Evolutionary conservation across 106 monocot species (phyloP).

Genomic region (Dioscorea alata): DNA sequence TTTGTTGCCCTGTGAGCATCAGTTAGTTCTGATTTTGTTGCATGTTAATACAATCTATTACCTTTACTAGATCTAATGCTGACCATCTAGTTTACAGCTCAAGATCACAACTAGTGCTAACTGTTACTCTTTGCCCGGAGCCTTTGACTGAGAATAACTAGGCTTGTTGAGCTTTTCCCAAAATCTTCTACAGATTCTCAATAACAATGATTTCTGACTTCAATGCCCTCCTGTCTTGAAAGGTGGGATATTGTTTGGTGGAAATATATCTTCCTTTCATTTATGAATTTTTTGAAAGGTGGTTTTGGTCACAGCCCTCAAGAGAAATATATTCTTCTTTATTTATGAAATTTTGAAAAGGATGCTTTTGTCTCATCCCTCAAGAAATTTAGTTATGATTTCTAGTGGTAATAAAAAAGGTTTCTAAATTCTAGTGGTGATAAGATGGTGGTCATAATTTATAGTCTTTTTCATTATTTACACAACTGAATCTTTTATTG

Average conservation of each 20-base stretch:
- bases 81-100: background rate
- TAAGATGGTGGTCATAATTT: too few relatives aligned
- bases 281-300: background rate
- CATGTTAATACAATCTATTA: background rate
- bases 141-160: background rate
- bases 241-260: background rate
- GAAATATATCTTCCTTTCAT: background rate
- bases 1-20: slow-evolving; percentile 17
- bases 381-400: too few relatives aligned
- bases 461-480: too few relatives aligned
- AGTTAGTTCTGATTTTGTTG: too few relatives aligned
- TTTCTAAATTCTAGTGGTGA: too few relatives aligned
- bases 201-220: background rate
- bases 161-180: background rate
- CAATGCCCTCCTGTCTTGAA: background rate
- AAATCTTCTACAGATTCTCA: background rate
- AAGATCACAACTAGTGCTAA: slow-evolving; percentile 17
- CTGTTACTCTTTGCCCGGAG: slow-evolving; percentile 5
- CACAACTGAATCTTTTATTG: too few relatives aligned
- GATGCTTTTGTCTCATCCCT: slow-evolving; percentile 8
- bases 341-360: background rate
- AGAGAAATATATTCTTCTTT: background rate
- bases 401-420: too few relatives aligned
- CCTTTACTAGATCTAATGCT: background rate
- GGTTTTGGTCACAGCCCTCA: slow-evolving; percentile 4